These are phyloP conservation scores for Paraconiothyrium brasiliense DNA, from an alignment of 2,329 filamentous ascomycete species.

Conservation along the genomic window DNA sequence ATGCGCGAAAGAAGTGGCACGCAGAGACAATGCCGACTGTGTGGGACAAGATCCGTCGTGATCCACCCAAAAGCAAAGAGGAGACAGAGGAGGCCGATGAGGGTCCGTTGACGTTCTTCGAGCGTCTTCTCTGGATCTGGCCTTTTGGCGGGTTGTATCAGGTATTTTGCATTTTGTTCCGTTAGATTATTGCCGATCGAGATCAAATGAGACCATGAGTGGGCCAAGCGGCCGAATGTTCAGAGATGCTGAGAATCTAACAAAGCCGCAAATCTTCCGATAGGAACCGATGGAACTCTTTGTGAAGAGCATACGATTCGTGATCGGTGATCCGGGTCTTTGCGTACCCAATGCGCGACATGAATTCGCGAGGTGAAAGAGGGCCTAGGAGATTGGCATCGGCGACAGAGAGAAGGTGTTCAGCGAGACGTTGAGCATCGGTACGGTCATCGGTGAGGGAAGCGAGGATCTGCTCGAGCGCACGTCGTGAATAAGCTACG, in stretches of 20 bases:
- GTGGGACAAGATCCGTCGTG: constrained; percentile 66
- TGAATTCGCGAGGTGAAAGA: not conserved
- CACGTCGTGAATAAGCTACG: not conserved
- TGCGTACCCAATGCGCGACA: not conserved
- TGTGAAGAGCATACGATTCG: not conserved
- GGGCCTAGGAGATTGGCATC: not conserved
- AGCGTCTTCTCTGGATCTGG: constrained; percentile 8
- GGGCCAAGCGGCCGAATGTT: not conserved
- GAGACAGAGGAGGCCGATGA: not conserved
- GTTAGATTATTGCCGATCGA: not conserved
- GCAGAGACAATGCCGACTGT: constrained; percentile 68
- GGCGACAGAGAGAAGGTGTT: not conserved
- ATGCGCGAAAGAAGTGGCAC: constrained; percentile 63
- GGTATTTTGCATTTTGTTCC: constrained; percentile 6
- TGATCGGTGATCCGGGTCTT: not conserved
- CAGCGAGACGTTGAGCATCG: not conserved
- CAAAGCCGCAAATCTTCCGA: not conserved
- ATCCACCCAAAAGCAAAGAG: constrained; percentile 5
- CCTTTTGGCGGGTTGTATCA: constrained; percentile 15
- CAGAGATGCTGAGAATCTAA: not conserved
- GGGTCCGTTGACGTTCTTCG: constrained; percentile 3
- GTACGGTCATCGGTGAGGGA: not conserved
- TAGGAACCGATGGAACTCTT: not conserved
- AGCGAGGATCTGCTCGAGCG: not conserved
- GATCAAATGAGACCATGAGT: not conserved